Evolutionary conservation across 345 rosid genomes (phyloP).

Genomic region (Boechera retrofracta): DNA sequence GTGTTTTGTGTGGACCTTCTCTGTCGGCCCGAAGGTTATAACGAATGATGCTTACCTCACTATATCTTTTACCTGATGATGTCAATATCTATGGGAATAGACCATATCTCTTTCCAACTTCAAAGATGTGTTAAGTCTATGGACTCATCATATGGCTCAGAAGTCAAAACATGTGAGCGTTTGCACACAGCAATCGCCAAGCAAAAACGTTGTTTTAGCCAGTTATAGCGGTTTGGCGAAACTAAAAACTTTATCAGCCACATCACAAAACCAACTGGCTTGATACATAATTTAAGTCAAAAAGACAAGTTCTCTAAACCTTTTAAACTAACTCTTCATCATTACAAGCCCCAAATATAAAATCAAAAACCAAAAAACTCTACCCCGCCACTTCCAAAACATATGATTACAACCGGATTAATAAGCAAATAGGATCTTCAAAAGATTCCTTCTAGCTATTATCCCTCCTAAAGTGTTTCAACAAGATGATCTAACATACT

Average conservation of each 20-base stretch:
- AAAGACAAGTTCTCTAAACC: conserved; percentile 31
- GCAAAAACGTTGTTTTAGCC: not conserved
- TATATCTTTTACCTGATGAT: conserved; percentile 30
- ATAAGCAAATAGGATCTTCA: conserved; percentile 31
- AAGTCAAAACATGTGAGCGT: conserved; percentile 30
- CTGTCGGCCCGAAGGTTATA: conserved; percentile 33
- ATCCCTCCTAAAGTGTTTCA: not conserved
- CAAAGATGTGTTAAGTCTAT: conserved; percentile 6
- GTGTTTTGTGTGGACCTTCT: conserved; percentile 42
- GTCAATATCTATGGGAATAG: conserved; percentile 24
- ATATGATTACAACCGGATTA: conserved; percentile 39
- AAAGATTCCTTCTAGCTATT: conserved; percentile 18
- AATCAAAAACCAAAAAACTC: conserved; percentile 2
- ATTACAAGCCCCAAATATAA: conserved; percentile 21
- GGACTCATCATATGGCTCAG: conserved; percentile 18
- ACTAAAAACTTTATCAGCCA: not conserved
- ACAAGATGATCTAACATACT: conserved; percentile 17
- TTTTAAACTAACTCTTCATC: conserved; percentile 42
- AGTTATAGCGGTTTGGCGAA: conserved; percentile 14
- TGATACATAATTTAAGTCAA: conserved; percentile 24
- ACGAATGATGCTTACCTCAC: conserved; percentile 36
- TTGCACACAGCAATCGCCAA: conserved; percentile 6
- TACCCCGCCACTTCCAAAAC: conserved; percentile 40
- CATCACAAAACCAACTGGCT: conserved; percentile 33
- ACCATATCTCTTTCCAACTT: conserved; percentile 30